Evolutionary conservation across 306 rosid species (phyloP), one percentile per base, ranked within the genome.

Genomic region (Vicia sativa): DNA sequence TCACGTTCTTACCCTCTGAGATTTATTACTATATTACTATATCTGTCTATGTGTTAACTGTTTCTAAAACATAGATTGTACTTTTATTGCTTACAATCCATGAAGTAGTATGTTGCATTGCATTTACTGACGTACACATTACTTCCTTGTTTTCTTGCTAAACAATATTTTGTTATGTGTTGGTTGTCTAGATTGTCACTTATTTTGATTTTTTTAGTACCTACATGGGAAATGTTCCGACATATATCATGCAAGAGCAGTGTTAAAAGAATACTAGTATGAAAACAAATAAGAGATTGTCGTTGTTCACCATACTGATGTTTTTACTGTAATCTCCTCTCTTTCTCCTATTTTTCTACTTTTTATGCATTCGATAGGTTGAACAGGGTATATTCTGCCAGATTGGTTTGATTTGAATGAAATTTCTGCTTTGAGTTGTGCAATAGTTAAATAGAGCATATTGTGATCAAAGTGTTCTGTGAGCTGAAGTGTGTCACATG

Each of bases 1-100:
- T 69, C 76, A 0, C 72, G 64, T 74, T 66, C 50, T 50, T 74
- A 60, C 61, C 25, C 79, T 54, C n/a, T 54, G 21, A 60, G 18
- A 42, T 58, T 13, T 34, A 43, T 68, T 35, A 41, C 65, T 57
- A 1, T 15, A 45, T 9, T 25, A 62, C 59, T 50, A 0, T 15
- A 45, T 8, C 34, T 56, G 31, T 50, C 2, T 5, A 19, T 16
- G 18, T 45, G 49, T 41, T 13, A 49, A 26, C 11, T 42, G 74
- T 68, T 70, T 71, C 46, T 42, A 18, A 31, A 19, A 14, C 19
- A 42, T 56, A 50, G 54, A 14, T 31, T 65, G 10, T 53, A 56
- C 8, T 63, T 58, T 65, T 25, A 74, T 45, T 71, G 60, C 52
- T 53, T 49, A 61, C 34, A 11, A 75, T 75, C 57, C 43, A 34